phyloP scores from a whole-genome alignment of 2,329 filamentous ascomycete genomes.

The Lachnellula cervina region DNA sequence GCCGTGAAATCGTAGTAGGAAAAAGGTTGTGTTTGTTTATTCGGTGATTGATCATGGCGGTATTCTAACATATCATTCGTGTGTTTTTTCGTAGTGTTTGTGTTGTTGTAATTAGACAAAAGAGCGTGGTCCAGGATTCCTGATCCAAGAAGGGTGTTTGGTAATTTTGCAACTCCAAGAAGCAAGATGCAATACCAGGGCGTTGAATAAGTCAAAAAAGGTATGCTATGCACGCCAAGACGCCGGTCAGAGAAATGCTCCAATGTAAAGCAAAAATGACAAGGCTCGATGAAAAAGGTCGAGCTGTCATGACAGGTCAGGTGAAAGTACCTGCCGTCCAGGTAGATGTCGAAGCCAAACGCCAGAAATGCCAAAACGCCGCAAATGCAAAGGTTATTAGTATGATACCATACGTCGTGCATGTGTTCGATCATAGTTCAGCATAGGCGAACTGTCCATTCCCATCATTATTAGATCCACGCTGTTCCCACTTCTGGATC shows the following conservation, averaged over 20 bases:
- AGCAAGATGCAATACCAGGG: constrained; percentile 15
- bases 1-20: too few relatives aligned
- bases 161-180: constrained; percentile 12
- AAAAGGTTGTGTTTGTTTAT: too few relatives aligned
- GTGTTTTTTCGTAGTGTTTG: too few relatives aligned
- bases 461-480: constrained; percentile 36
- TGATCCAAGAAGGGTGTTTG: constrained; percentile 27
- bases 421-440: constrained; percentile 47
- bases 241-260: constrained; percentile 24
- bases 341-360: constrained; percentile 18
- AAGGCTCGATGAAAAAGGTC: constrained; percentile 16
- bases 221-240: constrained; percentile 28
- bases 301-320: constrained; percentile 10
- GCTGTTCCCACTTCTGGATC: constrained; percentile 19
- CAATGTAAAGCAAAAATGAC: constrained; percentile 19
- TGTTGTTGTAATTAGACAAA: constrained; percentile 12
- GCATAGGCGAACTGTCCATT: constrained; percentile 35
- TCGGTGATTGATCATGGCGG: too few relatives aligned
- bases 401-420: constrained; percentile 61
- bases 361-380: constrained; percentile 25
- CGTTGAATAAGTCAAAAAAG: constrained; percentile 23
- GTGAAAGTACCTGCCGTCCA: constrained; percentile 9
- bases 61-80: too few relatives aligned
- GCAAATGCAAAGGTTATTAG: constrained; percentile 35
- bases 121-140: constrained; percentile 29